Percentiles rank a stretch among this genome's conserved stretches.
These are phyloP conservation scores for Paramecium sonneborni DNA, from an alignment of 73 alveolate genomes.

Conservation along the genomic window DNA sequence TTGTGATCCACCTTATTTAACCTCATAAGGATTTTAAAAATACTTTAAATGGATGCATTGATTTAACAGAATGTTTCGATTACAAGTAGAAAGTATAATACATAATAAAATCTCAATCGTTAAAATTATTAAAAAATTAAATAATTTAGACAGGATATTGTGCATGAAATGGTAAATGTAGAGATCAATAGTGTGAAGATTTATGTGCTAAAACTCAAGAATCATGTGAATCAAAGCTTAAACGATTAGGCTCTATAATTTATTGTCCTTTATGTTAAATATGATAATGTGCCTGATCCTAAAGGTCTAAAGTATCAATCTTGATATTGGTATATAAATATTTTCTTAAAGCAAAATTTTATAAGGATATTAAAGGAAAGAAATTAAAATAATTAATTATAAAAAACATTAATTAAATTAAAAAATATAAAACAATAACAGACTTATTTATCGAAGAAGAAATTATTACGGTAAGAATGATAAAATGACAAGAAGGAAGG, in stretches of 20 bases:
- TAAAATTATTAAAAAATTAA: neutral
- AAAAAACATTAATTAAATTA: too few species aligned
- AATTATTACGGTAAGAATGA: too few species aligned
- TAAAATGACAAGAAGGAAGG: too few species aligned
- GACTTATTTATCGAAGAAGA: too few species aligned
- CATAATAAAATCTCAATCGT: neutral
- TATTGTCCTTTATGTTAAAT: neutral
- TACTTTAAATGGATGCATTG: neutral
- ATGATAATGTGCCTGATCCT: neutral
- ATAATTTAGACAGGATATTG: slow-evolving; percentile 2
- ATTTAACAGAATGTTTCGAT: neutral
- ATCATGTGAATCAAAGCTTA: neutral
- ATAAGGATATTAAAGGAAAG: too few species aligned
- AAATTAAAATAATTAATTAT: too few species aligned
- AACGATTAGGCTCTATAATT: neutral
- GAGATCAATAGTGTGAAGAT: slow-evolving; percentile 41
- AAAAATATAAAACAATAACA: too few species aligned
- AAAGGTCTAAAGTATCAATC: neutral
- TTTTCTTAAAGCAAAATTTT: too few species aligned
- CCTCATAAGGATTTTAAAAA: slow-evolving; percentile 21
- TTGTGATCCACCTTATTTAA: neutral
- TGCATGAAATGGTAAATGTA: slow-evolving; percentile 26
- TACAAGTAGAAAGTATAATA: neutral
- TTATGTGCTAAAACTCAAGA: slow-evolving; percentile 25
- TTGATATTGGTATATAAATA: too few species aligned